Base-by-base conservation (phyloP, 2,329 filamentous ascomycete genomes). In the Scytalidium lignicola region DNA sequence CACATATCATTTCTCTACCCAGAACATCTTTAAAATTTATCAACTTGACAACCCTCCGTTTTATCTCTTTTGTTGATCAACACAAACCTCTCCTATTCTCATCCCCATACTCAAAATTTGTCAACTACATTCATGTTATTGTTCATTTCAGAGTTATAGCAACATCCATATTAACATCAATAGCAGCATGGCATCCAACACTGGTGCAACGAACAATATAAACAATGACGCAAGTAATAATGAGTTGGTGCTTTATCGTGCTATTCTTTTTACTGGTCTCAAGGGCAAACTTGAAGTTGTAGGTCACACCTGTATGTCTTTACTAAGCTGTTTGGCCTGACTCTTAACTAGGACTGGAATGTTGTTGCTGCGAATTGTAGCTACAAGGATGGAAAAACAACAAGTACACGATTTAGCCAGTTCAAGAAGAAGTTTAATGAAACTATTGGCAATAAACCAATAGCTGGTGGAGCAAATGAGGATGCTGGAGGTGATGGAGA, bases 381-480 rank as follows among this genome's bases (percentile, higher is more conserved):
- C 8, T 73, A 74, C 65, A 74, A 74, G 51, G 76, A 69, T 32
- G 71, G 65, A 0, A 63, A 65, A 8, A 69, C 70, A 2, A 75
- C 76, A 37, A 49, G 74, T 67, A 68, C 70, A 37, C 73, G 76
- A 42, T 79, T 73, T 49, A 68, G 72, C 3, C 74, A 79, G 51
- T 70, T 79, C 51, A 77, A 73, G 61, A 64, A 66, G 42, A 75
- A 76, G 62, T 63, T 73, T 1, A 69, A 69, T 2, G 46, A 28
- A 19, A 43, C 10, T 9, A 47, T 15, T 41, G 45, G 37, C 41
- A 18, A 17, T 17, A 8, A n/a, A 37, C 5, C 15, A 37, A 13
- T 37, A 37, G n/a, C 12, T 9, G 32, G n/a, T 9, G 32, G 32
- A 37, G 32, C 7, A 28, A 28, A n/a, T 37, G 8, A 37, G n/a